These are phyloP conservation scores for Pseudonitzschia delicatissima DNA, from an alignment of 108 stramenopile genomes.

Conservation along the genomic window DNA sequence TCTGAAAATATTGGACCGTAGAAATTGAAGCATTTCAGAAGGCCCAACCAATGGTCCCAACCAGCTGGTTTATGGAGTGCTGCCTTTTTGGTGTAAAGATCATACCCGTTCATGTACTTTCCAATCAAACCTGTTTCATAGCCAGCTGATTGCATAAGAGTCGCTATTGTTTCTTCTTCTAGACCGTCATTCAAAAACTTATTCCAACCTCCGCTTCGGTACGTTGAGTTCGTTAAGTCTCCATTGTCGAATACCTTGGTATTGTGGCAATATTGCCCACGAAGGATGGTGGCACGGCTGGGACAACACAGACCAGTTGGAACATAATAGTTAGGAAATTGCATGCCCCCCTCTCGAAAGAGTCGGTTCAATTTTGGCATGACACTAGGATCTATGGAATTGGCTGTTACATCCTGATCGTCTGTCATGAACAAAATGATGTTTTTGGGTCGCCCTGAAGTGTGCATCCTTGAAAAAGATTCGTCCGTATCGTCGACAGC, in stretches of 20 bases:
- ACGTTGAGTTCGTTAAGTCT: slow-evolving; percentile 6
- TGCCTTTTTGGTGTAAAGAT: background rate
- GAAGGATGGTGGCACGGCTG: slow-evolving; percentile 11
- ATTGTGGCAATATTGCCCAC: slow-evolving; percentile 26
- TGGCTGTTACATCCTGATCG: slow-evolving; percentile 24
- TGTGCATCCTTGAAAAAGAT: background rate
- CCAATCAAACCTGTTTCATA: slow-evolving; percentile 23
- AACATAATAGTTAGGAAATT: slow-evolving; percentile 17
- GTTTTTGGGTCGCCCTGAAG: slow-evolving; percentile 3
- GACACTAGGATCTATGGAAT: slow-evolving; percentile 8
- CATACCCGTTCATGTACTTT: slow-evolving; percentile 30
- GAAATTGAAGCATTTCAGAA: slow-evolving; percentile 17
- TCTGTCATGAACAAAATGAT: slow-evolving; percentile 25
- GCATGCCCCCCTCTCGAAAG: slow-evolving; percentile 13
- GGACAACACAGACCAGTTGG: slow-evolving; percentile 25
- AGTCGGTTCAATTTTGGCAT: slow-evolving; percentile 20
- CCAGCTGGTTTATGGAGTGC: slow-evolving; percentile 23
- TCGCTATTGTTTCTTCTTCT: slow-evolving; percentile 22
- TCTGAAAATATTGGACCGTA: slow-evolving; percentile 4
- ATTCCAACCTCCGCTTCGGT: slow-evolving; percentile 3
- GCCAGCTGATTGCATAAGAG: slow-evolving; percentile 19
- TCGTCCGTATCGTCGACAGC: background rate
- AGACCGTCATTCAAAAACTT: background rate
- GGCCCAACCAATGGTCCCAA: slow-evolving; percentile 23
- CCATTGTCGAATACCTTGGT: slow-evolving; percentile 2